Base-by-base conservation (phyloP, 805 yeast genomes). In the Candida endomychidarum region DNA sequence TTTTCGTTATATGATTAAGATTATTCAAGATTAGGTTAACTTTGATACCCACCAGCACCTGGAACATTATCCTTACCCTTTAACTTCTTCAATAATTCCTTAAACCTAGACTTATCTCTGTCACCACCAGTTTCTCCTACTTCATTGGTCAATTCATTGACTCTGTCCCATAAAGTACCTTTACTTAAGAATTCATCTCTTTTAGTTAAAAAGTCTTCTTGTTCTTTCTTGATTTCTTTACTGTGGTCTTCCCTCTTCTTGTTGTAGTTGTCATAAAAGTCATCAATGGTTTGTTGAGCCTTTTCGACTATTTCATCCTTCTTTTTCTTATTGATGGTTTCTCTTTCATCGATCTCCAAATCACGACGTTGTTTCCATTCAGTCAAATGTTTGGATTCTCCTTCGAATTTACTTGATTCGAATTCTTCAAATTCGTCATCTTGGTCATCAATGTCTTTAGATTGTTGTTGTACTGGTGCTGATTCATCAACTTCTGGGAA, bases 211-310 rank as follows among this genome's bases (percentile, higher is more conserved):
- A 83, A 89, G 45, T 77, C 78, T 49, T 77, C 80, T 51, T 87
- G 86, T 51, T 84, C 93, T 37, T 70, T 68, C 57, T 73, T 71
- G 9, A 86, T 82, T 43, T 75, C 74, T 45, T 77, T 81, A 41
- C 81, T 67, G 37, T 80, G 77, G 49, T 75, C 75, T 38, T 87
- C 91, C 62, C 81, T 84, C 69, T 90, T 90, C 57, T 74, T 71
- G 67, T 87, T 89, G 72, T 91, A 91, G 57, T 82, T 83, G 53
- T 87, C 96, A 63, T 91, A 91, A 62, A 91, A 91, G 48, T 86
- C 96, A 60, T 91, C 96, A 55, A 89, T 79, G 39, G 88, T 81
- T 58, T 81, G 80, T 55, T 79, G 78, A 8, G 98, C 98, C 47
- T 83, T 82, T 37, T 78, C 75, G 41, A 83, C 76, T 43, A 88